phyloP scores from a whole-genome alignment of 192 early-diverging fungal species.

The Chytriomyces hyalinus region DNA sequence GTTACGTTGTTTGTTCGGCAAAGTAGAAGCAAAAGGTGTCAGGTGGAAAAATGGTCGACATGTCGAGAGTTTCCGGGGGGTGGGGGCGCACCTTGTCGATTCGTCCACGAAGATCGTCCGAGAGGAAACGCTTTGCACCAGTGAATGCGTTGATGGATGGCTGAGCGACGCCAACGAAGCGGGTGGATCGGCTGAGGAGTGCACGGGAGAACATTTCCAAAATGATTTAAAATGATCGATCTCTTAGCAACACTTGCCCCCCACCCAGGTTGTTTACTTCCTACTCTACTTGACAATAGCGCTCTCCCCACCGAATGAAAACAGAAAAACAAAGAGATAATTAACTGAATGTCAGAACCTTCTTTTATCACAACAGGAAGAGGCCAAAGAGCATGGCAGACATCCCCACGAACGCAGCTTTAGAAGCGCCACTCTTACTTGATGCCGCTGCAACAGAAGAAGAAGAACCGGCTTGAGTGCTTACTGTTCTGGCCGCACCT shows the following conservation, averaged over 20 bases:
- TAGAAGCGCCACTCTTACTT: background rate
- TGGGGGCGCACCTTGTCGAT: slow-evolving; percentile 35
- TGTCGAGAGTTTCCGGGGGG: too few relatives aligned
- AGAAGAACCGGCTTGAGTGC: background rate
- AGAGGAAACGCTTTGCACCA: slow-evolving; percentile 20
- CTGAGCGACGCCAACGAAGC: background rate
- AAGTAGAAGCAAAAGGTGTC: background rate
- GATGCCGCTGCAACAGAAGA: background rate
- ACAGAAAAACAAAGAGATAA: too few relatives aligned
- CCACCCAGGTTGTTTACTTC: too few relatives aligned
- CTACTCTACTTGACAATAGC: too few relatives aligned
- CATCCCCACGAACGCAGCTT: background rate
- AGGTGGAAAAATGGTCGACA: too few relatives aligned
- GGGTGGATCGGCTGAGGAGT: background rate
- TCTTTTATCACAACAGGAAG: too few relatives aligned
- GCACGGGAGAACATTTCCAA: too few relatives aligned
- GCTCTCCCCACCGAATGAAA: too few relatives aligned
- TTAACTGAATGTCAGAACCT: too few relatives aligned
- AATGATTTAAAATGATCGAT: too few relatives aligned
- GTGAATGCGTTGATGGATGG: background rate
- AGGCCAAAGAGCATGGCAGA: too few relatives aligned
- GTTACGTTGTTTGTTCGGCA: background rate
- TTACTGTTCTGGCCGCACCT: background rate
- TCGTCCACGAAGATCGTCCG: slow-evolving; percentile 22
- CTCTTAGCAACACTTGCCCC: too few relatives aligned